phyloP scores from a whole-genome alignment of 352 stramenopile species.

The Globisporangium paroecandrum region DNA sequence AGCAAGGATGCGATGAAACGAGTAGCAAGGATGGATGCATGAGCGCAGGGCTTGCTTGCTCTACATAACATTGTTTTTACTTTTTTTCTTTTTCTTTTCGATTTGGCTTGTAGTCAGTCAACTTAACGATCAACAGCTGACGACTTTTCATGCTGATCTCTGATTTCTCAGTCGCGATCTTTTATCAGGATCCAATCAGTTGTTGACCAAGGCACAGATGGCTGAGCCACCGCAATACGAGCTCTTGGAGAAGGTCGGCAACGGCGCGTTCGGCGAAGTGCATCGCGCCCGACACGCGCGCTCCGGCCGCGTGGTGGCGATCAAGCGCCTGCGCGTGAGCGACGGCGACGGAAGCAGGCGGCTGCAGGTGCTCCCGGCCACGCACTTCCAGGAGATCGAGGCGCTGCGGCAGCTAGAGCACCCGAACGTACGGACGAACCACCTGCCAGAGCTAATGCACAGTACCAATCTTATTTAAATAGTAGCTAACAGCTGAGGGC shows the following conservation, averaged over 20 bases:
- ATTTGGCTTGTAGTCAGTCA: background rate
- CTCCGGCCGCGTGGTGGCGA: constrained; percentile 39
- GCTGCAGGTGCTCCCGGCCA: constrained; percentile 44
- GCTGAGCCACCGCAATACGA: constrained; percentile 42
- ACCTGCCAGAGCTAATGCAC: background rate
- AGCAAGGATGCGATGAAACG: background rate
- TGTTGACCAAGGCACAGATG: background rate
- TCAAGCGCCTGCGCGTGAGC: constrained; percentile 55
- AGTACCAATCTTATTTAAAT: background rate
- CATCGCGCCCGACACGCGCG: constrained; percentile 42
- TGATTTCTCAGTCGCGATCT: background rate
- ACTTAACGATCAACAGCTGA: background rate
- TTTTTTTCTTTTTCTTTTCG: background rate
- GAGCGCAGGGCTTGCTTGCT: background rate
- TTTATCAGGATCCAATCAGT: background rate
- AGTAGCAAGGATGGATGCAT: background rate
- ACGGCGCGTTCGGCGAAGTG: constrained; percentile 69
- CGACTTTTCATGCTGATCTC: background rate
- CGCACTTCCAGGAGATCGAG: constrained; percentile 77
- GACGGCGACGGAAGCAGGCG: constrained; percentile 47
- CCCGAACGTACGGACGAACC: constrained; percentile 36
- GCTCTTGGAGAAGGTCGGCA: constrained; percentile 60
- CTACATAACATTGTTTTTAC: background rate
- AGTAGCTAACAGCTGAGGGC: background rate
- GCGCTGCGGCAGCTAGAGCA: constrained; percentile 69